Base-by-base conservation (phyloP, 257 asterid genomes). In the Nicotiana noctiflora region DNA sequence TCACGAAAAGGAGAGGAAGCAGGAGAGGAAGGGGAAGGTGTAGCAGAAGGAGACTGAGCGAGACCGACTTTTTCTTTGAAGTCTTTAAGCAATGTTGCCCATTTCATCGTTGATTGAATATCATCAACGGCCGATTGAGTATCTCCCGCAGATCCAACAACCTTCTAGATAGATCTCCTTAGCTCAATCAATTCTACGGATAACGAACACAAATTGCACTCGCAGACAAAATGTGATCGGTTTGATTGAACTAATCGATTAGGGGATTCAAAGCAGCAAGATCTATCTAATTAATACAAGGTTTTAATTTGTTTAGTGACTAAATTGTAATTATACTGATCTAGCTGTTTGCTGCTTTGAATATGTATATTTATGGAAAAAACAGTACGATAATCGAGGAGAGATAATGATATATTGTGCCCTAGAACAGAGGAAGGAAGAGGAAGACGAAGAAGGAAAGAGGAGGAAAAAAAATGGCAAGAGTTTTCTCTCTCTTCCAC, bases 21-120 rank as follows among this genome's bases (percentile, higher is more conserved):
- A 32, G 91, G 18, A 75, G 89, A 64, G 4, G 95, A 88, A 74
- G 93, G 77, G 5, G 93, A 79, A 6, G 94, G 83, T 44, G 93
- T 63, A 23, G 97, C 81, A 23, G 93, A 80, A 55, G 96, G 84
- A 77, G 93, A 9, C 84, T 86, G 97, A 29, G 98, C 84, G 44
- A 94, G 83, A 37, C 98, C 99, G 62, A 96, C 99, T 87, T 94
- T 96, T 86, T 94, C 99, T 91, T 89, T 96, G 68, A 96, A 89
- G 90, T 96, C 99, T 88, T 92, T 91, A 88, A 96, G 96, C 94
- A 96, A 90, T 90, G 99, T 77, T 86, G 72, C 93, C 99, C 99
- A 96, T 96, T 96, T 96, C 99, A 96, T 96, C 95, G 18, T 12
- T 51, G 18, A 51, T 51, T 51, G 18, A 11, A 51, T 51, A 13